Conservation (phyloP, 352 stramenopile genomes). For the Globisporangium polare region DNA sequence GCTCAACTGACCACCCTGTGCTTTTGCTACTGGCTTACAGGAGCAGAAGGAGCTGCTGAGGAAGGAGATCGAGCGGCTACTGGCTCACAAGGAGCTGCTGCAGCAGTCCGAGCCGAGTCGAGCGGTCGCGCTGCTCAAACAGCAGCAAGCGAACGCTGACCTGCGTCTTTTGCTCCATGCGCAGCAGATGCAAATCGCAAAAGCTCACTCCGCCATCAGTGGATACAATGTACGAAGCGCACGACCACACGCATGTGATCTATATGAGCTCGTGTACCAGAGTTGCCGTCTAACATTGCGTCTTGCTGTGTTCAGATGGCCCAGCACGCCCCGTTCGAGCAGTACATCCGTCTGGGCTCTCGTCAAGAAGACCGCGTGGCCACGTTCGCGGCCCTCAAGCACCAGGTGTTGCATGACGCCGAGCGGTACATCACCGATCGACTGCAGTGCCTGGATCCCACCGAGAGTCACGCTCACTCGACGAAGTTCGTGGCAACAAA, state of each 20-base stretch:
- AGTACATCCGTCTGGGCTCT: slow-evolving; percentile 5
- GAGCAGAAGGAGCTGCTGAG: not conserved
- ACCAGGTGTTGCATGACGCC: not conserved
- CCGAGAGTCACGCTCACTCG: slow-evolving; percentile 24
- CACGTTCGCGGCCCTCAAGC: not conserved
- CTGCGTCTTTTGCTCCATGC: not conserved
- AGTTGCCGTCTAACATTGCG: too few species aligned
- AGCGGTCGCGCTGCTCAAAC: not conserved
- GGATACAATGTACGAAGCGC: not conserved
- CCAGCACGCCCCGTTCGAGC: not conserved
- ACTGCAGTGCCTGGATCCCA: slow-evolving; percentile 21
- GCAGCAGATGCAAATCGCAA: not conserved
- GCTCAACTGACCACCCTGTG: too few species aligned
- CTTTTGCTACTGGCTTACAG: not conserved
- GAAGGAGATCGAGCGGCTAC: not conserved
- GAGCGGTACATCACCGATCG: slow-evolving; percentile 23
- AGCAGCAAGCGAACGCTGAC: not conserved
- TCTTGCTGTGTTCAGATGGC: not conserved
- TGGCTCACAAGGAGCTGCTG: not conserved
- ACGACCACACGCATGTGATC: too few species aligned
- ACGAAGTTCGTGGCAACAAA: slow-evolving; percentile 17
- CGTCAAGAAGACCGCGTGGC: not conserved
- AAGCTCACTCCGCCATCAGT: not conserved
- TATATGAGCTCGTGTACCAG: too few species aligned
- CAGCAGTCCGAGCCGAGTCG: not conserved